Base-by-base conservation (phyloP, 2,329 filamentous ascomycete species). In the Elsinoe perseae region DNA sequence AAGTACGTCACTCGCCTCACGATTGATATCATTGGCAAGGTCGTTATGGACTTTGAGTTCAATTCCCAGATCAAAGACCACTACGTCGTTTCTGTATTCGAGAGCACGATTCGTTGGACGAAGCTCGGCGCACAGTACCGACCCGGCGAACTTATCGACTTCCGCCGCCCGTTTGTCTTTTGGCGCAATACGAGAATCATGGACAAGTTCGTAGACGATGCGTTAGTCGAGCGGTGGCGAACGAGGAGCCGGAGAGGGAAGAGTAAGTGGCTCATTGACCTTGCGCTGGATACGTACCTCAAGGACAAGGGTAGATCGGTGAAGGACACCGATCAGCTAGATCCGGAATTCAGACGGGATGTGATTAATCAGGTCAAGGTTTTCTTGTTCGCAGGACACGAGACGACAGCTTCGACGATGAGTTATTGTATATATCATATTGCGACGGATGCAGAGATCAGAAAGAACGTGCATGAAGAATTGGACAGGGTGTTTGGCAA, bases 401-500 rank as follows among this genome's bases (percentile, higher is more conserved):
- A 75, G 21, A 76, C 74, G 2, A 75, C 70, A 7, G 64, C 62
- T 14, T 63, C 64, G n/a, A 63, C 65, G 1, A 66, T 70, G 56
- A 64, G 63, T 57, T 75, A 72, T 59, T 65, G 66, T 20, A 68
- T 70, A 57, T 71, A 75, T 62, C 68, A 73, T 28, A 69, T 75
- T 3, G 66, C 68, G 32, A 64, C 66, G 27, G 57, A 70, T 46
- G 69, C 69, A 1, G 57, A 64, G 5, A 63, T 64, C 16, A 64
- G 72, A 25, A 61, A 60, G 2, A 66, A 66, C 2, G 67, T 78
- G 27, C 66, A 71, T 21, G 64, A 70, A 20, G 80, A 84, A 63
- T 77, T 80, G 60, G 75, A 79, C 60, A 66, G 67, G 1, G 69
- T 82, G n/a, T 75, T 81, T 40, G 75, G 77, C 9, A 62, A 68